A percentile compares a stretch with the other conserved stretches of the same genome.
Conservation (phyloP, 164 flowering plant genomes). For the Annona cherimola region DNA sequence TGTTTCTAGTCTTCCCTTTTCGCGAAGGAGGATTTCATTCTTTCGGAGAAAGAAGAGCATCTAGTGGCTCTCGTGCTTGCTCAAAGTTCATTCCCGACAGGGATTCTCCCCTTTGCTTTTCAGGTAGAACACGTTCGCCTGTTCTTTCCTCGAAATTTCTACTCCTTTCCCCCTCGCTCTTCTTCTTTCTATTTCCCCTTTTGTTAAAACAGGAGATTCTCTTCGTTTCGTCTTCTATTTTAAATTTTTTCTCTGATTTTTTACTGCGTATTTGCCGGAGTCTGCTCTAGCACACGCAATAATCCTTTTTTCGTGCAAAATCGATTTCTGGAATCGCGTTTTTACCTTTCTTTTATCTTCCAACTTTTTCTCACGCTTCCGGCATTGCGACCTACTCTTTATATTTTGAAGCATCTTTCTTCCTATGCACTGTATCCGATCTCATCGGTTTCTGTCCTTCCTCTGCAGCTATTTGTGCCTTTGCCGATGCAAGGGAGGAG, state of each 20-base stretch:
- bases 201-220: neutral
- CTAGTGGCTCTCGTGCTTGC: neutral
- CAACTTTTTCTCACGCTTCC: conserved; percentile 13
- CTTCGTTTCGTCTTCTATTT: neutral
- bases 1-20: neutral
- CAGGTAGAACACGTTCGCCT: neutral
- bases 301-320: neutral
- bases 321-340: neutral
- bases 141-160: conserved; percentile 13
- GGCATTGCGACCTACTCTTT: conserved; percentile 1
- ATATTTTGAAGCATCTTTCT: neutral
- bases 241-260: neutral
- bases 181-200: neutral
- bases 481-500: conserved; percentile 21
- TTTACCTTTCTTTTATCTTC: neutral
- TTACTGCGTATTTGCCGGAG: neutral
- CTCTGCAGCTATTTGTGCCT: neutral
- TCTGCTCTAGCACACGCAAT: neutral
- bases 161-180: neutral
- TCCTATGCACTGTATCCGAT: neutral
- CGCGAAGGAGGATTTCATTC: neutral
- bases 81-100: neutral
- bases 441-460: neutral
- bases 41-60: neutral
- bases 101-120: neutral